A percentile compares a stretch with the other conserved stretches of the same genome.
Conservation (phyloP, 2,329 filamentous ascomycete species). For the Camptophora hylomeconis region DNA sequence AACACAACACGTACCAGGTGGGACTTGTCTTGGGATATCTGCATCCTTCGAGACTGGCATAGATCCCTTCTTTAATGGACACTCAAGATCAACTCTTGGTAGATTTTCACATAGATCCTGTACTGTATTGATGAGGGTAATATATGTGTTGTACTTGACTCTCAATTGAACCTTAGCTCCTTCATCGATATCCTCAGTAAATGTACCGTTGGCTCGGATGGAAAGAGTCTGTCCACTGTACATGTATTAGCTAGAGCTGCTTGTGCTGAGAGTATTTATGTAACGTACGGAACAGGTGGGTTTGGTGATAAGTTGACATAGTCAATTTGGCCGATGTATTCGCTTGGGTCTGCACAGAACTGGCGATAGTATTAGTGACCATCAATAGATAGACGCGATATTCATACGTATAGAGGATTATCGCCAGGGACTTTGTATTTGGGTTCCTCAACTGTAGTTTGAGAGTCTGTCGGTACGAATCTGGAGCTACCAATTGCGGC, state of each 20-base stretch:
- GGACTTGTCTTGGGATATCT: constrained; percentile 73
- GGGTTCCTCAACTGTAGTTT: constrained; percentile 21
- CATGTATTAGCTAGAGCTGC: constrained; percentile 2
- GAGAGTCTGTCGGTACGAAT: background rate
- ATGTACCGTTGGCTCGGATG: constrained; percentile 66
- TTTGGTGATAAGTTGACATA: constrained; percentile 74
- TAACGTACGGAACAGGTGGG: constrained; percentile 68
- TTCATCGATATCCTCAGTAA: constrained; percentile 57
- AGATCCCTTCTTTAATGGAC: constrained; percentile 71
- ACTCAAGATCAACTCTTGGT: constrained; percentile 61
- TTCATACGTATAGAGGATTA: constrained; percentile 54
- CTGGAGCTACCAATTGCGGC: constrained; percentile 3
- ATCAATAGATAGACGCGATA: background rate
- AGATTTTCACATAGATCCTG: constrained; percentile 75
- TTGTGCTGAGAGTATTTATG: constrained; percentile 1
- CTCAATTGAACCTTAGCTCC: constrained; percentile 71
- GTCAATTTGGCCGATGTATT: constrained; percentile 63
- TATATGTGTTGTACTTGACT: constrained; percentile 92
- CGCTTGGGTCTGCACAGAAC: constrained; percentile 57
- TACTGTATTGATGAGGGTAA: constrained; percentile 69
- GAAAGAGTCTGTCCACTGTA: constrained; percentile 60
- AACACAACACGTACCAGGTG: constrained; percentile 53
- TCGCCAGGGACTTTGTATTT: constrained; percentile 63
- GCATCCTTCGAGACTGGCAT: constrained; percentile 67
- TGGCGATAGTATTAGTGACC: constrained; percentile 5